Base-by-base conservation (phyloP, 2,329 filamentous ascomycete genomes). In the Rhinocladiella mackenziei region DNA sequence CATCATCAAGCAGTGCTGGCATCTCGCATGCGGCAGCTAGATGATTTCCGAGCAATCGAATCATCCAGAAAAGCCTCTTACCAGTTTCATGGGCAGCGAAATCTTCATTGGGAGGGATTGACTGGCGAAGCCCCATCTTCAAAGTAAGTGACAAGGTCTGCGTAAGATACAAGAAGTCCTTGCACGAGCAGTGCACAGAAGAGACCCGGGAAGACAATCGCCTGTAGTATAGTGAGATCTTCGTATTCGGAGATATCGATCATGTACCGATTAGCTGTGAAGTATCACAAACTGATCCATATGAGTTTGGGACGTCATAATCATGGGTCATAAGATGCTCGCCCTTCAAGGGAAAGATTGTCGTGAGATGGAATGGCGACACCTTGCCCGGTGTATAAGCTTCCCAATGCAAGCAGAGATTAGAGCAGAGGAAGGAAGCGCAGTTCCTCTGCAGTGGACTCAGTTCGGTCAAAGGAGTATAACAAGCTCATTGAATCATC, bases 361-460 rank as follows among this genome's bases (percentile, higher is more conserved):
- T n/a, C n/a, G n/a, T n/a, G 39, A 15, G 39, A 35, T 13, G 39
- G 19, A 19, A 26, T 5, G 28, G 6, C 6, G 22, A 20, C 13
- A 18, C 34, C 39, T 20, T 6, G 6, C 23, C 34, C 29, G 13
- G 19, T 33, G 39, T 34, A 42, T 17, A 42, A 18, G 18, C 39
- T 34, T 13, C 39, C 39, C 8, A 42, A 30, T 19, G 39, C 39
- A 15, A 42, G 39, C 11, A 35, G 14, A 11, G 39, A 20, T 7
- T 42, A 42, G 20, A 42, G 39, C 19, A 42, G 39, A 19, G 39
- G 31, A 4, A 42, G 30, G 11, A 42, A 42, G 6, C 23, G 39
- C 4, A 34, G 31, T 14, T 42, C 19, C 4, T 35, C 20, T 20
- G 30, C 22, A 6, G 31, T 28, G 18, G 17, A 42, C 6, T 35